phyloP scores from a whole-genome alignment of 306 rosid species.

The Fagus sylvatica region DNA sequence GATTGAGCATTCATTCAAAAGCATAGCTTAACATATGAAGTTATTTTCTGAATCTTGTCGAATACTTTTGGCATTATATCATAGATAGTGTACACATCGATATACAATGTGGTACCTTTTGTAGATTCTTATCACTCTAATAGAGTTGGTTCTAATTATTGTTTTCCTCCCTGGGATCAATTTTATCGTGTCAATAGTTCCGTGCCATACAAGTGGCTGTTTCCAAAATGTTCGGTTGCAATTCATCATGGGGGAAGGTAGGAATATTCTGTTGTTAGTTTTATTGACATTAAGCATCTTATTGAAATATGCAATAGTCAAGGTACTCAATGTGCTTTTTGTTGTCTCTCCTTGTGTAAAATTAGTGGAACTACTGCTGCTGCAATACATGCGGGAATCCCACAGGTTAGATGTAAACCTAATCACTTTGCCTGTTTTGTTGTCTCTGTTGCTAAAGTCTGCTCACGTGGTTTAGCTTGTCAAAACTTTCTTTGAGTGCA shows the following conservation, averaged over 20 bases:
- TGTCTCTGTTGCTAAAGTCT: neutral
- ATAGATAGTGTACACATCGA: neutral
- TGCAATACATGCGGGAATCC: constrained; percentile 70
- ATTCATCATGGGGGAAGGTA: constrained; percentile 95
- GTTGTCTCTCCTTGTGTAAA: constrained; percentile 18
- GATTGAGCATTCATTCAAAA: neutral
- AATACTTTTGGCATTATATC: neutral
- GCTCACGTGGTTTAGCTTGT: constrained; percentile 3
- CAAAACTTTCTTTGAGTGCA: no score
- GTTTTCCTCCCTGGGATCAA: neutral
- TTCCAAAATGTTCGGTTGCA: constrained; percentile 63
- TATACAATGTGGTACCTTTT: neutral
- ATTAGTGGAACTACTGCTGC: constrained; percentile 86
- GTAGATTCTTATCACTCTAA: neutral
- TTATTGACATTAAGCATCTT: constrained; percentile 12
- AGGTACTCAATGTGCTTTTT: constrained; percentile 26
- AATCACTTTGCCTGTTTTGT: constrained; percentile 3
- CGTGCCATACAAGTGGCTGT: constrained; percentile 70
- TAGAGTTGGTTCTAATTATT: neutral
- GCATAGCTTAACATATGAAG: no score
- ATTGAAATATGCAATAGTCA: constrained; percentile 14
- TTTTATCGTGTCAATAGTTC: constrained; percentile 42
- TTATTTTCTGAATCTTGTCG: neutral
- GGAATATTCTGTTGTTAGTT: constrained; percentile 25
- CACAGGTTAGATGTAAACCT: constrained; percentile 61